Base-by-base conservation (phyloP, 352 stramenopile genomes). In the Phytophthora citricola region DNA sequence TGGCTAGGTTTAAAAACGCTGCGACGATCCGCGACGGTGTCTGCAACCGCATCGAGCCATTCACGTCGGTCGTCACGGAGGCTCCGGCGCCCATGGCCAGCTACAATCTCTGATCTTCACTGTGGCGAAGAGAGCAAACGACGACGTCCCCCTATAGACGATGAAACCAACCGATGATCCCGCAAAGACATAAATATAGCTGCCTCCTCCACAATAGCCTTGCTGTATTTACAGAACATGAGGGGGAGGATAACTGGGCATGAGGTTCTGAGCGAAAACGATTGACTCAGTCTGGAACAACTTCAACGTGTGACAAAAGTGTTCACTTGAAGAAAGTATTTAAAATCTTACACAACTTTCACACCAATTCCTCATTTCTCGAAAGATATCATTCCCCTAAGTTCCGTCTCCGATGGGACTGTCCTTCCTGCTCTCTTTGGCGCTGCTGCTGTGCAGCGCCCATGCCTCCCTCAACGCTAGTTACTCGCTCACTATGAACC, bases 401-500 rank as follows among this genome's bases (percentile, higher is more conserved):
- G 10, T n/a, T 22, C n/a, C 7, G 24, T 10, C 39, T 45, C 11
- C 11, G 7, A 53, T 41, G 31, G 31, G 31, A 12, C 3, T 36
- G 31, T 36, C 31, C 0, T 36, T 36, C 31, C 31, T 36, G 1
- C 8, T 36, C 31, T 36, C 31, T 9, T 36, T 36, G 31, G 31
- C 31, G 31, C 31, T 36, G 31, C 31, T 36, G 9, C 14, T 5
- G n/a, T 15, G 12, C 8, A n/a, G 10, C 1, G 55, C 67, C 51
- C 51, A 39, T 34, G 32, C 46, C 15, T 54, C 52, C 36, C 47
- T 40, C 29, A 75, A 79, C 50, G 58, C 47, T 14, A 71, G 50
- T 50, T 87, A 79, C 58, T 76, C 75, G 49, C 77, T 92, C 31
- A 88, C 76, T n/a, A 81, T 78, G 63, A 49, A 75, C 22, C 49